Evolutionary conservation across 805 yeast species (phyloP), one percentile per base, ranked within the genome.

Genomic region (Candida krabiensis): DNA sequence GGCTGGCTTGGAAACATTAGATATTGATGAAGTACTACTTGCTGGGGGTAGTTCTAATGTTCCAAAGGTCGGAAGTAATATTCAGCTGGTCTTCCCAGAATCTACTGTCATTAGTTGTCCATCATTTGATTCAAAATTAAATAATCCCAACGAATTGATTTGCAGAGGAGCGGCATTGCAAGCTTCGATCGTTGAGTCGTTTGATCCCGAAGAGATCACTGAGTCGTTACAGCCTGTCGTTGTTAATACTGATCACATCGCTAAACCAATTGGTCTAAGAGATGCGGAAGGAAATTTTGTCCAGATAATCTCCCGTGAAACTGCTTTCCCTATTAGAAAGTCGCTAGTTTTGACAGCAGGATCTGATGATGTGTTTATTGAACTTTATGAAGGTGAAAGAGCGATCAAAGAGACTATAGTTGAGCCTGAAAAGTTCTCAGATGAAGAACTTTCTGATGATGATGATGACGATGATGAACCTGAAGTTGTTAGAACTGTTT

Each of bases 141-240:
- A 81, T 45, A 79, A 86, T 67, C 97, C 99, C 44, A 82, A 86
- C 58, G 98, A 93, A 71, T 74, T 89, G 57, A 72, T 84, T 49
- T 82, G 95, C 49, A 83, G 95, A 59, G 99, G 99, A 68, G 95
- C 96, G 42, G 96, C 98, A 47, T 76, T 91, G 61, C 98, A 93
- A 75, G 99, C 96, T 35, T 80, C 95, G 26, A 72, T 91, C 55
- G 70, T 84, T 47, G 91, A 84, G 56, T 71, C 79, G 41, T 95
- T 87, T 55, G 93, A 83, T 57, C 88, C 77, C 37, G 95, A 86
- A 46, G 93, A 88, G 66, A 71, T 83, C 54, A 69, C 73, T 33
- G 95, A 88, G 67, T 82, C 93, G 41, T 70, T 81, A 53, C 85
- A 86, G 65, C 93, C 95, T 21, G 78, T 86, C 43, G 86, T 90